A percentile compares a stretch with the other conserved stretches of the same genome.
Evolutionary conservation across 2,329 filamentous ascomycete species (phyloP).

Genomic region (Trichoderma breve): DNA sequence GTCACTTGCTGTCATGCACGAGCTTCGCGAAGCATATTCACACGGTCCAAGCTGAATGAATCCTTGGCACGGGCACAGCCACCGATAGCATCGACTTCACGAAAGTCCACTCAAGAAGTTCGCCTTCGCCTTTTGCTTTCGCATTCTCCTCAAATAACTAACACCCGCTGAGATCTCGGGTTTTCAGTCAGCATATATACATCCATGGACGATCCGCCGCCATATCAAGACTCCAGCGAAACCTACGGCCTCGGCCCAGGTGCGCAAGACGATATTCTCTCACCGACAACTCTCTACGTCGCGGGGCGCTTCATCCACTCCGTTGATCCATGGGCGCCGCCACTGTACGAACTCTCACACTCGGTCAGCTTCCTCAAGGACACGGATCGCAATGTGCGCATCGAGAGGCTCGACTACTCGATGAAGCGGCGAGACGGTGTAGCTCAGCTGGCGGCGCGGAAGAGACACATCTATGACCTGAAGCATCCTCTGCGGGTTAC

Average conservation of each 20-base stretch:
- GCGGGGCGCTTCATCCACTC: conserved; percentile 37
- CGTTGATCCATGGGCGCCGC: conserved; percentile 28
- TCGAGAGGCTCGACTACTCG: conserved; percentile 34
- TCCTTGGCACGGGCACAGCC: background rate
- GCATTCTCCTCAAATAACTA: background rate
- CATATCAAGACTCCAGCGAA: background rate
- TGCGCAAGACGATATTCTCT: conserved; percentile 23
- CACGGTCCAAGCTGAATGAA: background rate
- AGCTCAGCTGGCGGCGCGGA: conserved; percentile 30
- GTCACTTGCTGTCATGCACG: background rate
- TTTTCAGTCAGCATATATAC: background rate
- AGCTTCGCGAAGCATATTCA: background rate
- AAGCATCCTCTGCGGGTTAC: conserved; percentile 32
- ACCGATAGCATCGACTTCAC: background rate
- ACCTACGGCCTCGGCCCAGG: background rate
- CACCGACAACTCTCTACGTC: conserved; percentile 34
- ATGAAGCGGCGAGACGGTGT: conserved; percentile 26
- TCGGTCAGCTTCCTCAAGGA: conserved; percentile 34
- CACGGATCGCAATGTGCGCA: conserved; percentile 31
- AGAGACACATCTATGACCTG: conserved; percentile 37
- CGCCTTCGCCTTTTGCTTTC: background rate
- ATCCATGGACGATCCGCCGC: conserved; percentile 9
- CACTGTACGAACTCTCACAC: conserved; percentile 39
- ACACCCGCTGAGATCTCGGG: background rate
- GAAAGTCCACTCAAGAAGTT: background rate